Evolutionary conservation across 176 grass and related monocot genomes (phyloP), one percentile per base, ranked within the genome.

Genomic region (Eragrostis curvula): DNA sequence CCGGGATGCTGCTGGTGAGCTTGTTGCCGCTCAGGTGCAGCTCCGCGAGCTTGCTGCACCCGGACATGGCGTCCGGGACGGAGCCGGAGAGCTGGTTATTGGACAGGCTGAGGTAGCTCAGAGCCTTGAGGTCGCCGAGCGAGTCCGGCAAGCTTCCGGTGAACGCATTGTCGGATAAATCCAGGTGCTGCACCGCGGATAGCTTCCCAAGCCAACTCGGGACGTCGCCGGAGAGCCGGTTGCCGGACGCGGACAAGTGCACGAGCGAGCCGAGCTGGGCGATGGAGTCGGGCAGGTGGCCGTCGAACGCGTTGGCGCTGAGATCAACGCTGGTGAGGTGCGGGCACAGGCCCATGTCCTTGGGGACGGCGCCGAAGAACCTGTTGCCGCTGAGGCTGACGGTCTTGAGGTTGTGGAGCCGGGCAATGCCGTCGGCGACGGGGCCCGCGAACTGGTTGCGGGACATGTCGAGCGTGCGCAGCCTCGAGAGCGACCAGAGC

Each of bases 61-160:
- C 81, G 5, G 90, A 82, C 6, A 93, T 65, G 5, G 93, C 50
- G 7, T 80, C 84, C 20, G 96, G 87, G 24, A 98, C 87, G 18
- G 21, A 0, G 16, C 96, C 96, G 43, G 84, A 49, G 15, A 98
- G 72, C 75, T 66, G 70, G 87, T 96, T 98, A 30, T 60, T 81
- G 7, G 96, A 88, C 40, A 99, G 63, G 81, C 91, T 75, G 13
- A 99, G 93, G 79, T 96, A 96, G 28, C 70, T 81, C 67, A 99
- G 89, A 20, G 93, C 96, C 86, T 92, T 99, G 70, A 96, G 93
- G 39, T 77, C 47, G 12, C 91, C 89, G 63, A 99, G 44, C 9
- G 96, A 85, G 51, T 86, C 68, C 21, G 93, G 93, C 71, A 99
- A 18, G 16, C 15, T 61, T 62, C 93, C 96, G 14, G 91, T 87